Evolutionary conservation across 208 protist species (phyloP).

Genomic region (Novymonas esmeraldas): DNA sequence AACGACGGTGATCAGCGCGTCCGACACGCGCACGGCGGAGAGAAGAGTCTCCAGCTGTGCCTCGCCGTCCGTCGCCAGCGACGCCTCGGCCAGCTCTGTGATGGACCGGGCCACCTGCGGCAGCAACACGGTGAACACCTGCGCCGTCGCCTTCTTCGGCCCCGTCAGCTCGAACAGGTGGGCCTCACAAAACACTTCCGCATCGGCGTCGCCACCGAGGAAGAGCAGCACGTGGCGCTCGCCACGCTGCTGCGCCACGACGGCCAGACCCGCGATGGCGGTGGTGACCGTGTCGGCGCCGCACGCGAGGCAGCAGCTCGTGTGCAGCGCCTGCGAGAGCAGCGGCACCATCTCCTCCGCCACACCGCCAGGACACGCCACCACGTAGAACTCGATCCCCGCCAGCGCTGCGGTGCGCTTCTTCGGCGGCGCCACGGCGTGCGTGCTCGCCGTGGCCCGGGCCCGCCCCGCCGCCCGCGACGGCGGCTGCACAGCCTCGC

Average conservation of each 20-base stretch:
- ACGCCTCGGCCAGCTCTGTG: background rate
- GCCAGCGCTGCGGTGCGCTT: constrained; percentile 4
- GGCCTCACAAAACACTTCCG: constrained; percentile 42
- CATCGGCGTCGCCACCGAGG: constrained; percentile 29
- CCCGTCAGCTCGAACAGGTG: constrained; percentile 46
- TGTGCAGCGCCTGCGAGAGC: constrained; percentile 19
- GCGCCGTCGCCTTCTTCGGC: constrained; percentile 33
- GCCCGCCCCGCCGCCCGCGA: background rate
- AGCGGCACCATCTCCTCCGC: constrained; percentile 16
- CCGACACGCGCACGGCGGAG: constrained; percentile 37
- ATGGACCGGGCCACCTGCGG: constrained; percentile 25
- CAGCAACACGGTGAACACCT: constrained; percentile 49
- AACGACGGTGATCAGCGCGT: constrained; percentile 42
- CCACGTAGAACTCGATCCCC: constrained; percentile 47
- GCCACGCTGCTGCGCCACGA: constrained; percentile 2
- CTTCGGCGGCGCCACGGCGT: too few species aligned
- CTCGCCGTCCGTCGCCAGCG: constrained; percentile 11
- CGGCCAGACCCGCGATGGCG: constrained; percentile 12
- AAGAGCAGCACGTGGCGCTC: constrained; percentile 27
- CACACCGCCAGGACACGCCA: constrained; percentile 42
- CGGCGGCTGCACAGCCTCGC: constrained; percentile 44
- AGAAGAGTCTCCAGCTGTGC: constrained; percentile 29
- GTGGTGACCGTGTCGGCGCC: constrained; percentile 21
- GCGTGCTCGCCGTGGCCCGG: too few species aligned
- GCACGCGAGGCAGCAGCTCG: constrained; percentile 19